Base-by-base conservation (phyloP, 2,329 filamentous ascomycete species). In the Karstenula rhodostoma region DNA sequence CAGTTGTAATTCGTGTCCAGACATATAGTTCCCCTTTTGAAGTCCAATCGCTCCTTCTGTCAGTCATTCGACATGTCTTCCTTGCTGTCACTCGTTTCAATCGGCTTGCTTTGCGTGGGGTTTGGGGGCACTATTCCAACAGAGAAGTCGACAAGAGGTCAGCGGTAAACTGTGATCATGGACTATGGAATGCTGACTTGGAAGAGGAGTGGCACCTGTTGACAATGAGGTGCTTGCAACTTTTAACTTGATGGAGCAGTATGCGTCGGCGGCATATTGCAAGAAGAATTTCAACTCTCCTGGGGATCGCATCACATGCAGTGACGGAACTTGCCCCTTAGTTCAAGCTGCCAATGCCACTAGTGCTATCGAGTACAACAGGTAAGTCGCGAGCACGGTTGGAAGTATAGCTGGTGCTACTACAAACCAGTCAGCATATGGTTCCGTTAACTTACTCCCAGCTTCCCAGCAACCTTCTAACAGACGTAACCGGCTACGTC, bases 261-360 rank as follows among this genome's bases (percentile, higher is more conserved):
- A 83, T 69, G 77, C 83, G 10, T 82, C 82, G 0, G 84, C 84
- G 13, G 78, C 83, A n/a, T 86, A 86, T 67, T 86, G 84, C 68
- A 63, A 77, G 5, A 72, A 65, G 58, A 85, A 86, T 65, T 76
- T 80, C 66, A 68, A 81, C 42, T 78, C 79, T 3, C 59, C 79
- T 0, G 79, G 77, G 27, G 73, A 78, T 25, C 75, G 74, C 33
- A 63, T 85, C 23, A 73, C 72, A 12, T 86, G 84, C 64, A 81
- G 67, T 64, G 67, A 72, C 8, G 80, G 76, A 5, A 83, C 80
- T 56, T 86, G 84, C 62, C 82, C 83, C 1, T 67, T 77, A 0
- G 83, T 86, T 2, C 73, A 85, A 68, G 64, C 76, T 0, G 80
- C 81, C 3, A 75, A 78, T 27, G 79, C 82, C 0, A 75, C 64